A percentile compares a stretch with the other conserved stretches of the same genome.
phyloP scores from a whole-genome alignment of 1,284 basidiomycete species.

The Ganoderma meredithae region DNA sequence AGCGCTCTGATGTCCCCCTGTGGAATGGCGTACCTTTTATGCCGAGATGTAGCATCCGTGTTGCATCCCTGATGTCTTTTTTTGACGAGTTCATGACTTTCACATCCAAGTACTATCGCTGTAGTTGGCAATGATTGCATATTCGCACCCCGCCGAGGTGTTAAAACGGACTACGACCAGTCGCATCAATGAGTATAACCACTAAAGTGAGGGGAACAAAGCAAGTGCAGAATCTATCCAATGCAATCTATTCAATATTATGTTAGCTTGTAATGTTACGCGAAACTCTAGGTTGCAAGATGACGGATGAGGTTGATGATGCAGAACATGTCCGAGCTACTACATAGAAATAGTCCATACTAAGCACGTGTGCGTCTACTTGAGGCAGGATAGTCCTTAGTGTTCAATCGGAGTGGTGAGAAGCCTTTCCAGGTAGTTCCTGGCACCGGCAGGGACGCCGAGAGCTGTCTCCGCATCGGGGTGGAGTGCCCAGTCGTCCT shows the following conservation, averaged over 20 bases:
- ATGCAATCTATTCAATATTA: neutral
- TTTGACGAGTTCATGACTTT: neutral
- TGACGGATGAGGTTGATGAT: neutral
- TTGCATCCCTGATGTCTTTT: neutral
- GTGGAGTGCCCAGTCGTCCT: slow-evolving; percentile 23
- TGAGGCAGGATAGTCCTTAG: neutral
- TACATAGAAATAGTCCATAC: neutral
- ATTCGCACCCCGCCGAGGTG: neutral
- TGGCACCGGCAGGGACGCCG: slow-evolving; percentile 17
- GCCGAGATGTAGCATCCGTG: slow-evolving; percentile 16
- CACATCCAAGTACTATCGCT: too few relatives aligned
- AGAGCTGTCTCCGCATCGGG: slow-evolving; percentile 22
- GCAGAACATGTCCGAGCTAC: neutral
- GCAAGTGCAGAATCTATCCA: neutral
- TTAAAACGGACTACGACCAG: neutral
- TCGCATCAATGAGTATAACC: neutral
- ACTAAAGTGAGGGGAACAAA: neutral
- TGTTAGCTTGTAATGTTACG: neutral
- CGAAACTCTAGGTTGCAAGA: neutral
- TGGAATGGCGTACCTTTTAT: slow-evolving; percentile 5
- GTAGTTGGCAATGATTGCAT: neutral
- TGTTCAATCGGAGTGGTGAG: slow-evolving; percentile 22
- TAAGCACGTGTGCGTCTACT: neutral
- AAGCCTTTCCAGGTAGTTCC: slow-evolving; percentile 12
- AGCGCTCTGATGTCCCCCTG: slow-evolving; percentile 54